Base-by-base conservation (phyloP, 768 basidiomycete genomes). In the Cystobasidiopsis lactophilus region DNA sequence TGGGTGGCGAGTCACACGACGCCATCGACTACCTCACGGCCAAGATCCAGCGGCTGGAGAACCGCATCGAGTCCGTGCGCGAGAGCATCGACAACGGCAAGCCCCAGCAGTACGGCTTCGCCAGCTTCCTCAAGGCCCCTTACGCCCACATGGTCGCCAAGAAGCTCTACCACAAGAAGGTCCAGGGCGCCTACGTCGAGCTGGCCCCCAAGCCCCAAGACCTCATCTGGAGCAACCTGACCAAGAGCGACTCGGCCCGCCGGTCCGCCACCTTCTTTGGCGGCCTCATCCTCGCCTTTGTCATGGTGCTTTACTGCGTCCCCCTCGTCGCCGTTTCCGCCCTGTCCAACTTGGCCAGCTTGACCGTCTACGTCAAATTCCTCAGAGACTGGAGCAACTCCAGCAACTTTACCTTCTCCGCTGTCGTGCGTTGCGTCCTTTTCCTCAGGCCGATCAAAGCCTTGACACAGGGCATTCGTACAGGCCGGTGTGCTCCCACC, bases 251-350 rank as follows among this genome's bases (percentile, higher is more conserved):
- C 18, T 73, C 67, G 5, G 78, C 82, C 58, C 64, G 84, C 23
- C 67, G 74, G 24, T 73, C 78, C 37, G 80, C 82, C 66, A 75
- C 73, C 60, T 67, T 72, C 30, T 67, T 81, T 24, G 91, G 93
- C n/a, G 82, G 84, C 67, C 54, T 80, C 35, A 74, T 80, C 66
- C 74, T 98, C 50, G 69, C 73, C 21, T 61, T 77, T 29, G 77
- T 95, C 45, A 89, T 85, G 67, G 88, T 86, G 70, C 76, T 96
- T 71, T 89, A 98, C 71, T 95, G 88, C 33, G 71, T 91, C 10
- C 93, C 93, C 19, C 70, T 98, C 18, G 75, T 89, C 63, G 70
- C 84, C 57, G 86, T 96, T 57, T 89, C 91, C 13, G 70, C 85
- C 57, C 70, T 93, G 48, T 86, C 93, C 59, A 96, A 98, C 69